Conservation (phyloP, 257 asterid species). For the Solanum infundibuliforme region DNA sequence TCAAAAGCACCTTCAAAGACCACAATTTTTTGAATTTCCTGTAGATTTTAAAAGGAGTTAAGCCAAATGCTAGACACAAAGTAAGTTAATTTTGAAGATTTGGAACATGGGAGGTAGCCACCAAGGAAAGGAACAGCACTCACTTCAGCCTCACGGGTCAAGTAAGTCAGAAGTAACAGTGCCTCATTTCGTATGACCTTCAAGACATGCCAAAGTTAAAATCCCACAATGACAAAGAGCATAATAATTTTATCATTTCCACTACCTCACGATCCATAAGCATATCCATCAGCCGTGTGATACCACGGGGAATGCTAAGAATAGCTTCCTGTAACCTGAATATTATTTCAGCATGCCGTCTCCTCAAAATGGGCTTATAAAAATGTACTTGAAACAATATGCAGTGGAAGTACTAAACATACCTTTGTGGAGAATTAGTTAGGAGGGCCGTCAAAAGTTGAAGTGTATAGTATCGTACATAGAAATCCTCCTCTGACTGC, state of each 20-base stretch:
- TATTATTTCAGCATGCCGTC: conserved; percentile 6
- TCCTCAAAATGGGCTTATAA: not conserved
- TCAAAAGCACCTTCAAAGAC: conserved; percentile 98
- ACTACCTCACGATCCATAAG: conserved; percentile 97
- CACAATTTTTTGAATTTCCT: conserved; percentile 97
- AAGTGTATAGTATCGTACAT: conserved; percentile 79
- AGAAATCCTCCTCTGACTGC: conserved; percentile 96
- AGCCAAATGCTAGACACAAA: not conserved
- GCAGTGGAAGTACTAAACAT: conserved; percentile 1
- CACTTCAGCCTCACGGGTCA: conserved; percentile 99
- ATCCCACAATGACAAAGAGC: not conserved
- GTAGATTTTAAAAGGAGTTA: conserved; percentile 12
- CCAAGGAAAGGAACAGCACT: conserved; percentile 5
- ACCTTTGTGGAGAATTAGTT: conserved; percentile 84
- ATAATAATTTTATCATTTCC: not conserved
- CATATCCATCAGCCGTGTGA: conserved; percentile 96
- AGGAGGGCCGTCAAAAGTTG: conserved; percentile 84
- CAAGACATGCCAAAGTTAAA: conserved; percentile 3
- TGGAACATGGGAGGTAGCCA: not conserved
- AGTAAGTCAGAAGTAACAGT: conserved; percentile 69
- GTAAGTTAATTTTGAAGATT: not conserved
- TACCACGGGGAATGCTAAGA: conserved; percentile 79
- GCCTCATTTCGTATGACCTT: conserved; percentile 94
- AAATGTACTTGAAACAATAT: not conserved
- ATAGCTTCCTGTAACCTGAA: conserved; percentile 96